phyloP scores from a whole-genome alignment of 768 basidiomycete species.

The Hydnomerulius pinastri region DNA sequence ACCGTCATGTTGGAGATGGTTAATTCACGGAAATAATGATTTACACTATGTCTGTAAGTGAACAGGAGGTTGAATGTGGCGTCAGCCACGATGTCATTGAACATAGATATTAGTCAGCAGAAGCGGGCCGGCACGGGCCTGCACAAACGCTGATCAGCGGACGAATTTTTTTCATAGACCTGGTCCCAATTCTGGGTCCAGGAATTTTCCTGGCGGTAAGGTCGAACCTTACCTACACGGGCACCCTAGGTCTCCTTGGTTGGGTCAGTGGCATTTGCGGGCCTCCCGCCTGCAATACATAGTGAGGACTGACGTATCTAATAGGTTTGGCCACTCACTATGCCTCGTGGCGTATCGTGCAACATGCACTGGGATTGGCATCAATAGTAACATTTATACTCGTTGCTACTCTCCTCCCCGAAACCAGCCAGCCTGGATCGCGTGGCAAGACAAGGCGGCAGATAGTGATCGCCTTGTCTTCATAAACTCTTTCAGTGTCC shows the following conservation, averaged over 20 bases:
- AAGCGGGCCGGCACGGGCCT: no score
- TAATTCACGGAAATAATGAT: no score
- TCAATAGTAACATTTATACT: conserved; percentile 22
- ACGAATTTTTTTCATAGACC: no score
- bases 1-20: no score
- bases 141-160: no score
- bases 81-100: no score
- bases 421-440: conserved; percentile 37
- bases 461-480: conserved; percentile 12
- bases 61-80: no score
- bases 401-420: conserved; percentile 30
- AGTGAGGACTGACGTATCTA: background rate
- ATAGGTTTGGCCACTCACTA: conserved; percentile 28
- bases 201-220: conserved; percentile 39
- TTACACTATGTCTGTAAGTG: no score
- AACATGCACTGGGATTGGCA: conserved; percentile 25
- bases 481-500: conserved; percentile 35
- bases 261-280: conserved; percentile 17
- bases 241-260: conserved; percentile 30
- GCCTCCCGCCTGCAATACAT: no score
- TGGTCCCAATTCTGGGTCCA: no score
- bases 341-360: conserved; percentile 35
- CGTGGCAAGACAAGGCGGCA: conserved; percentile 25
- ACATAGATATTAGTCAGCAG: no score
- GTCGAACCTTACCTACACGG: background rate